Evolutionary conservation across 495 filamentous ascomycete genomes (phyloP).

Genomic region (Clohesyomyces aquaticus): DNA sequence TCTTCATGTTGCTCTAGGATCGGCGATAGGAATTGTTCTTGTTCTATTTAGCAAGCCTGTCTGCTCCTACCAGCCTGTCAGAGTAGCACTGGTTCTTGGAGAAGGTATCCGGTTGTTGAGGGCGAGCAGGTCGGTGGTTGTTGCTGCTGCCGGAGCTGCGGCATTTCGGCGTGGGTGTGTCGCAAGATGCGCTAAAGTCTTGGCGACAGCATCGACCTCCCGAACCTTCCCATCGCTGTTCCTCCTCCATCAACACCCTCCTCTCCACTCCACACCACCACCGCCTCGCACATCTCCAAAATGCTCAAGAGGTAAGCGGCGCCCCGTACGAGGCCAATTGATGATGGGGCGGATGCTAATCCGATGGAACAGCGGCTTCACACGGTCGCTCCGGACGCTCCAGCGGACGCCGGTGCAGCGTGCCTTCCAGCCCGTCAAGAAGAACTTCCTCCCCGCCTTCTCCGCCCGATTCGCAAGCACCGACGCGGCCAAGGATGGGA

Average conservation of each 20-base stretch:
- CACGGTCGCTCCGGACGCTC: conserved; percentile 44
- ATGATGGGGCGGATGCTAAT: conserved; percentile 31
- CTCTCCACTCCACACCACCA: conserved; percentile 50
- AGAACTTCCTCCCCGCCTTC: conserved; percentile 44
- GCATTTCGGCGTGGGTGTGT: not conserved
- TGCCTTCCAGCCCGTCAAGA: conserved; percentile 48
- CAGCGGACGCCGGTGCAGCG: conserved; percentile 37
- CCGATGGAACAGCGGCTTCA: conserved; percentile 44
- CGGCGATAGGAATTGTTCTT: too few species aligned
- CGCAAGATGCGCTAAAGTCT: not conserved
- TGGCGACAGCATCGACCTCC: too few species aligned
- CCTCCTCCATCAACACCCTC: conserved; percentile 17
- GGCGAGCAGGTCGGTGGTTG: too few species aligned
- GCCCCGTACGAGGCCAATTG: conserved; percentile 36
- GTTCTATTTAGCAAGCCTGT: too few species aligned
- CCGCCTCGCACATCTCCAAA: conserved; percentile 44
- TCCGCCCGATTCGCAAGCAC: conserved; percentile 46
- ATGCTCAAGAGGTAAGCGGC: conserved; percentile 47
- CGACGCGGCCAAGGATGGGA: conserved; percentile 46
- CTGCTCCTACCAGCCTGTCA: too few species aligned
- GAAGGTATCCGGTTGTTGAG: too few species aligned
- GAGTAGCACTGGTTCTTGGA: too few species aligned
- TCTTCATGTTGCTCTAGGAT: too few species aligned
- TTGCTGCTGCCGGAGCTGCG: not conserved
- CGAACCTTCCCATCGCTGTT: not conserved